These are phyloP conservation scores for Cutaneotrichosporon mucoides DNA, from an alignment of 1,284 basidiomycete species.

Conservation along the genomic window DNA sequence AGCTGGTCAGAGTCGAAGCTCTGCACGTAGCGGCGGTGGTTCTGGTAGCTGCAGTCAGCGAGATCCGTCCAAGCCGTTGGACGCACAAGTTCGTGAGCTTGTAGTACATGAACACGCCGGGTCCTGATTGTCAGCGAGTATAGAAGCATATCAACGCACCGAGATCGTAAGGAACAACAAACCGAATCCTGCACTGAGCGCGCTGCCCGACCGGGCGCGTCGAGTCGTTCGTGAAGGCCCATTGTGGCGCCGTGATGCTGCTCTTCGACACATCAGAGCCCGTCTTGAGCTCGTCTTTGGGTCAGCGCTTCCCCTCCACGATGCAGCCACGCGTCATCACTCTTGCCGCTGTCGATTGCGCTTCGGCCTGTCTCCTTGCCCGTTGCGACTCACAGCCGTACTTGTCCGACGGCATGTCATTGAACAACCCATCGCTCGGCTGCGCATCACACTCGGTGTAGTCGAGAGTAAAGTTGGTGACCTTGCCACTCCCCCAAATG, in stretches of 20 bases:
- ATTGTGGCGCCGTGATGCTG: constrained; percentile 57
- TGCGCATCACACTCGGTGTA: constrained; percentile 83
- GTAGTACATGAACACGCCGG: constrained; percentile 90
- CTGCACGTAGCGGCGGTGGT: constrained; percentile 96
- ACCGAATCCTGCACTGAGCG: constrained; percentile 69
- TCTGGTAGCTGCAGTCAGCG: constrained; percentile 65
- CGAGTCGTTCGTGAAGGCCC: constrained; percentile 57
- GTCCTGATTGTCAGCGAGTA: constrained; percentile 80
- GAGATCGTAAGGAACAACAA: constrained; percentile 76
- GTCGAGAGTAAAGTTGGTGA: constrained; percentile 91
- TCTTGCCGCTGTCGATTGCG: no score
- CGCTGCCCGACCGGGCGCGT: constrained; percentile 53
- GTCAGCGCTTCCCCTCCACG: no score
- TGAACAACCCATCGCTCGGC: constrained; percentile 54
- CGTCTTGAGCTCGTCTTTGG: constrained; percentile 36
- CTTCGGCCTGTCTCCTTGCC: no score
- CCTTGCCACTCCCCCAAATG: constrained; percentile 79
- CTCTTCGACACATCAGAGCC: constrained; percentile 54
- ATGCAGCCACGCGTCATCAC: no score
- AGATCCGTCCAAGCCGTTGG: no score
- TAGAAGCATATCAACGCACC: constrained; percentile 78
- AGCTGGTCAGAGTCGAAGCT: constrained; percentile 83
- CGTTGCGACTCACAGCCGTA: constrained; percentile 66
- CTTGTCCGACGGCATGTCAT: constrained; percentile 59
- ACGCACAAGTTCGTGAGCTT: constrained; percentile 77